phyloP scores from a whole-genome alignment of 2,329 filamentous ascomycete genomes.

The Epicoccum sorghinum region DNA sequence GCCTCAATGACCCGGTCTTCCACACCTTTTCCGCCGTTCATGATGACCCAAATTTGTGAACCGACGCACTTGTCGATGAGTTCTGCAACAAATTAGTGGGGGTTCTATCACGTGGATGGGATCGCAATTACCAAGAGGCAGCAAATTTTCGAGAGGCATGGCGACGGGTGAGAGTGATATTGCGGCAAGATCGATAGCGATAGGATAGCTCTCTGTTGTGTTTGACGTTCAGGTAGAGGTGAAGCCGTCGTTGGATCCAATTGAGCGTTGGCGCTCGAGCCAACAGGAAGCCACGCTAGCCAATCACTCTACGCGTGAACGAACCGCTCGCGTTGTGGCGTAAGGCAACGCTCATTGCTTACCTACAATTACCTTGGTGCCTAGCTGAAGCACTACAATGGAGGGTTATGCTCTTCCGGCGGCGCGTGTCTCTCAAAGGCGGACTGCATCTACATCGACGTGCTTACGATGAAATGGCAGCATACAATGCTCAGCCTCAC shows the following conservation, averaged over 20 bases:
- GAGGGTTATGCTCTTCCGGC: conserved; percentile 43
- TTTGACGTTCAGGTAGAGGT: conserved; percentile 10
- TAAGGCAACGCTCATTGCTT: conserved; percentile 28
- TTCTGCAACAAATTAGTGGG: conserved; percentile 62
- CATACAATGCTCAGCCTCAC: conserved; percentile 4
- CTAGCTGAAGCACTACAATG: conserved; percentile 43
- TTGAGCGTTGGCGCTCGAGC: conserved; percentile 26
- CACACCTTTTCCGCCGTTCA: conserved; percentile 97
- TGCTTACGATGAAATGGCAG: conserved; percentile 22
- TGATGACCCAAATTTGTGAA: conserved; percentile 96
- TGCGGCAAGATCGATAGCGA: neutral
- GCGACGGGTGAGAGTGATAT: neutral
- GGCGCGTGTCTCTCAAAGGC: conserved; percentile 35
- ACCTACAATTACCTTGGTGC: conserved; percentile 27
- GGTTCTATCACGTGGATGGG: neutral
- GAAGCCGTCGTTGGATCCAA: conserved; percentile 23
- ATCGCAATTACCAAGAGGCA: conserved; percentile 36
- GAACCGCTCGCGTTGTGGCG: conserved; percentile 13
- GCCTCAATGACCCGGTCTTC: neutral
- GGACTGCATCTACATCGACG: conserved; percentile 27
- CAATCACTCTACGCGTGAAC: conserved; percentile 9
- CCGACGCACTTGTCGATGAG: conserved; percentile 99
- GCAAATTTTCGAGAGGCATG: conserved; percentile 40
- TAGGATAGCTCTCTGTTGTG: neutral
- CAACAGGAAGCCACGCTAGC: conserved; percentile 24